A percentile compares a stretch with the other conserved stretches of the same genome.
Evolutionary conservation across 83 land plant genomes (phyloP).

Genomic region (Thuja plicata): DNA sequence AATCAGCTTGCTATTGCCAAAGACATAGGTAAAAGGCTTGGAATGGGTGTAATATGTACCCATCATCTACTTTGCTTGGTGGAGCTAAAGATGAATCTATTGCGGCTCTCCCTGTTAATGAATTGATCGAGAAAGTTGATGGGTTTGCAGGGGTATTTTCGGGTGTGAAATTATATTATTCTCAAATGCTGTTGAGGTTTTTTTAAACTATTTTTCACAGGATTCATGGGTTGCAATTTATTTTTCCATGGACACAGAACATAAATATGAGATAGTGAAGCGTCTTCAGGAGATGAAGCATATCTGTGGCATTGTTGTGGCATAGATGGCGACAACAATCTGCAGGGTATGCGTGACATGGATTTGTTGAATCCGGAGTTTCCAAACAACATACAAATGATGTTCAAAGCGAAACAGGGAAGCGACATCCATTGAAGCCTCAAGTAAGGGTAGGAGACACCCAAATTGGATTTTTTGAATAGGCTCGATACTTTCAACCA

Average conservation of each 20-base stretch:
- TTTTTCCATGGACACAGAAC: conserved; percentile 31
- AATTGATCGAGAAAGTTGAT: conserved; percentile 58
- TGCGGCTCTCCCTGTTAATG: conserved; percentile 44
- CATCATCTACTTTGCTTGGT: conserved; percentile 54
- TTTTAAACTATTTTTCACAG: neutral
- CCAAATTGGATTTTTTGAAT: too few relatives aligned
- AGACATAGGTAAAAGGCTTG: conserved; percentile 56
- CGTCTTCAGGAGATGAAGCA: conserved; percentile 58
- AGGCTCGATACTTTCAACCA: too few relatives aligned
- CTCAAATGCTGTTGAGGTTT: neutral
- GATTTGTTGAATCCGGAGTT: too few relatives aligned
- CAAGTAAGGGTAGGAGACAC: too few relatives aligned
- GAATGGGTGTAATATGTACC: conserved; percentile 66
- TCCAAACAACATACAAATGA: too few relatives aligned
- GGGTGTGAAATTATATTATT: conserved; percentile 21
- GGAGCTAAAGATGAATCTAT: conserved; percentile 25
- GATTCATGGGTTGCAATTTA: neutral
- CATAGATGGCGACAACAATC: too few relatives aligned
- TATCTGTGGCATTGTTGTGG: conserved; percentile 54
- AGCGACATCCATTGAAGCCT: too few relatives aligned
- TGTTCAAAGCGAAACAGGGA: too few relatives aligned
- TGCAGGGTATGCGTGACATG: too few relatives aligned
- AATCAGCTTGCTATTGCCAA: conserved; percentile 61
- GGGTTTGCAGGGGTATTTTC: conserved; percentile 65
- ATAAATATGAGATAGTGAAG: conserved; percentile 56